phyloP scores from a whole-genome alignment of 2,329 filamentous ascomycete genomes.

The Pezicula radicicola region DNA sequence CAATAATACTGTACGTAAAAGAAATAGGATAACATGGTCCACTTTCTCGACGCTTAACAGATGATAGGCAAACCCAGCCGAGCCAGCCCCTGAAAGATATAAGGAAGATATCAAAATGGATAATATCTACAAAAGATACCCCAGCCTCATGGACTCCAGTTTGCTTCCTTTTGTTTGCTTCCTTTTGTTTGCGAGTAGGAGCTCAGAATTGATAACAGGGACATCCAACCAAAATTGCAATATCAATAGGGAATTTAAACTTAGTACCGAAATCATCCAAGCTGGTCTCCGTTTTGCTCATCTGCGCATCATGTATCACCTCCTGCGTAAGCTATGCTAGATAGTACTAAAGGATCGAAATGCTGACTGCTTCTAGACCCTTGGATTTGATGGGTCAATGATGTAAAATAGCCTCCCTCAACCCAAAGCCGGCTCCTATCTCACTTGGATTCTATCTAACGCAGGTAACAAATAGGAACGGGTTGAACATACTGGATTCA shows the following conservation, averaged over 20 bases:
- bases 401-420: slow-evolving; percentile 1
- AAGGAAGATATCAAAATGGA: too few species aligned
- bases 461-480: neutral
- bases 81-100: too few species aligned
- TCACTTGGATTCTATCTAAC: slow-evolving; percentile 29
- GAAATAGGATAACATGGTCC: too few species aligned
- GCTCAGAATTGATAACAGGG: too few species aligned
- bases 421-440: neutral
- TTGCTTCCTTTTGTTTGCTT: too few species aligned
- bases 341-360: neutral
- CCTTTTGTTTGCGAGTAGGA: too few species aligned
- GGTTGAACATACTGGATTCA: neutral
- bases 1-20: too few species aligned
- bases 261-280: neutral
- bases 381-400: slow-evolving; percentile 17
- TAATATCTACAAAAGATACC: too few species aligned
- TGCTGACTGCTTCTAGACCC: slow-evolving; percentile 11
- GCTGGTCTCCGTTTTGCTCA: neutral
- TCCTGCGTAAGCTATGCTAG: slow-evolving; percentile 3
- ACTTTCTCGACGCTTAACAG: too few species aligned
- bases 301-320: slow-evolving; percentile 6
- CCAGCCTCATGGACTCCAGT: too few species aligned
- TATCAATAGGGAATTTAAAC: neutral
- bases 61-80: too few species aligned
- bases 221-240: too few species aligned